Conservation (phyloP, 2,329 filamentous ascomycete genomes). For the Thermothelomyces thermophilus region DNA sequence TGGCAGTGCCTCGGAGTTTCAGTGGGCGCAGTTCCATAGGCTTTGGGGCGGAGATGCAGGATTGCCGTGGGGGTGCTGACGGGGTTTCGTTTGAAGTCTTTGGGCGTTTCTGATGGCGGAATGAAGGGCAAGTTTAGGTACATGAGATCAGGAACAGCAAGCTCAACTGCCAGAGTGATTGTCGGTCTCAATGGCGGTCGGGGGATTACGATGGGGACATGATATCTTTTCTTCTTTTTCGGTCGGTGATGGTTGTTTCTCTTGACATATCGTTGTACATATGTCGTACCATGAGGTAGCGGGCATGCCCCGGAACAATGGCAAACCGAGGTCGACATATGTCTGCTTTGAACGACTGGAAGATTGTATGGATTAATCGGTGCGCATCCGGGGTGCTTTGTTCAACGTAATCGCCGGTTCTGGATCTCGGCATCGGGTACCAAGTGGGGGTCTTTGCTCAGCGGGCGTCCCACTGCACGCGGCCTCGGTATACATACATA, state of each 20-base stretch:
- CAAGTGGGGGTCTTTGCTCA: no score
- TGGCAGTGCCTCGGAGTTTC: neutral
- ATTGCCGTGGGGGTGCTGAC: conserved; percentile 15
- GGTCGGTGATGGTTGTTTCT: conserved; percentile 22
- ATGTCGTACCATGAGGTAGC: conserved; percentile 10
- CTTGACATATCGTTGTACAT: conserved; percentile 25
- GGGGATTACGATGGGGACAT: conserved; percentile 20
- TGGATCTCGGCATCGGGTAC: no score
- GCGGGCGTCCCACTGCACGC: no score
- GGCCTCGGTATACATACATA: no score
- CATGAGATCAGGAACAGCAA: conserved; percentile 21
- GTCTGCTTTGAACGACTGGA: neutral
- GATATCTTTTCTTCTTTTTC: conserved; percentile 24
- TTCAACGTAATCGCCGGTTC: no score
- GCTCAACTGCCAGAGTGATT: conserved; percentile 20
- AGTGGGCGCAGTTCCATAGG: neutral
- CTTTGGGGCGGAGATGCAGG: conserved; percentile 13
- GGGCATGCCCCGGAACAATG: conserved; percentile 7
- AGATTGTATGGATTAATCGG: no score
- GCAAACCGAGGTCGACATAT: conserved; percentile 10
- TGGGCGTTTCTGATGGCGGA: conserved; percentile 28
- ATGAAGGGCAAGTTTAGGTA: conserved; percentile 24
- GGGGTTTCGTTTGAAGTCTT: conserved; percentile 20
- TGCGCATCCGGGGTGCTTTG: no score
- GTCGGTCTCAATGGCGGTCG: conserved; percentile 14